Evolutionary conservation across 192 early-diverging fungal species (phyloP).

Genomic region (Spinellus fusiger): DNA sequence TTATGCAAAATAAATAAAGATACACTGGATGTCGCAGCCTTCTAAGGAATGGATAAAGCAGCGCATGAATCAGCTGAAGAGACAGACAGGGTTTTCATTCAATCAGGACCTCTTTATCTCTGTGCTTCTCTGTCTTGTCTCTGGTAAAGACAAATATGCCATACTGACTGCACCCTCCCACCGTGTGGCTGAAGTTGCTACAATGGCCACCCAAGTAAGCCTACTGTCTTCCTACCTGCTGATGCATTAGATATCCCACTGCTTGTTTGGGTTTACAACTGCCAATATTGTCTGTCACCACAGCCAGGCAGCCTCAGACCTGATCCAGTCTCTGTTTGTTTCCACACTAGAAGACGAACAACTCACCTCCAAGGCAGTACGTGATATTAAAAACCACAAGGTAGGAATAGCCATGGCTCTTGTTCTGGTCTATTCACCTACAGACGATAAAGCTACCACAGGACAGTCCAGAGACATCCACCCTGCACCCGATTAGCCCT

Average conservation of each 20-base stretch:
- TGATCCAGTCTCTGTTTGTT: slow-evolving; percentile 16
- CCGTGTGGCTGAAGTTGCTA: slow-evolving; percentile 35
- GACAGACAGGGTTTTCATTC: slow-evolving; percentile 34
- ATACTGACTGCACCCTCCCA: slow-evolving; percentile 38
- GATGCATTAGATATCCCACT: slow-evolving; percentile 28
- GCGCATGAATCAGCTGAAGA: slow-evolving; percentile 37
- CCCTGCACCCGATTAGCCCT: slow-evolving; percentile 15
- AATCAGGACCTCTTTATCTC: slow-evolving; percentile 52
- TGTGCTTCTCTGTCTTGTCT: slow-evolving; percentile 47
- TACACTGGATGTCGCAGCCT: slow-evolving; percentile 5
- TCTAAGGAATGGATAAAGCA: slow-evolving; percentile 41
- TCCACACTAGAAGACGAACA: slow-evolving; percentile 8
- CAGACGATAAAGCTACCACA: neutral
- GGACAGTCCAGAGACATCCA: neutral
- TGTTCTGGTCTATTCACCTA: neutral
- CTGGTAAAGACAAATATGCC: slow-evolving; percentile 40
- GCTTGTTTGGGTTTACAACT: slow-evolving; percentile 40
- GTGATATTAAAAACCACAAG: slow-evolving; percentile 5
- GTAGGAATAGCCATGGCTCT: neutral
- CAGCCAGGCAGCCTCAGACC: slow-evolving; percentile 29
- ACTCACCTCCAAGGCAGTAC: neutral
- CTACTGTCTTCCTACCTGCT: neutral
- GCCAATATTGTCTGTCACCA: slow-evolving; percentile 38
- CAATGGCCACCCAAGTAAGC: slow-evolving; percentile 40
- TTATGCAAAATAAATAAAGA: neutral